These are phyloP conservation scores for Zoysia pacifica DNA, from an alignment of 176 grass and related monocot species.

Conservation along the genomic window DNA sequence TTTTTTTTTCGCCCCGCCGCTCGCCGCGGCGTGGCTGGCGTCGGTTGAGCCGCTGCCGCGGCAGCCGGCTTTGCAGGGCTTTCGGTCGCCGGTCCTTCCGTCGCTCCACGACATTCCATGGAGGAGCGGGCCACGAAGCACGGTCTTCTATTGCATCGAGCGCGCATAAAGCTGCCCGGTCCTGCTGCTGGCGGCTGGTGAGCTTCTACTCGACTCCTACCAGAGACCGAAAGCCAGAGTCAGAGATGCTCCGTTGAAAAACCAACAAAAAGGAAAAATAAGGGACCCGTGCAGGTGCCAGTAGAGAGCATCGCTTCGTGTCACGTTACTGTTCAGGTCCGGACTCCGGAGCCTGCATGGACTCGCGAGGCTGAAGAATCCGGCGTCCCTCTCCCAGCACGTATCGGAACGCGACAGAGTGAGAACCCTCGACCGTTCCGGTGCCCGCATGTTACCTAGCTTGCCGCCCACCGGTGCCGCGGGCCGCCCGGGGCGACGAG, in stretches of 20 bases:
- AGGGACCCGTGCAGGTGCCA: not conserved
- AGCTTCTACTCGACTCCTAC: not conserved
- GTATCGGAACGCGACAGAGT: too few species aligned
- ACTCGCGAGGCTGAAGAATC: not conserved
- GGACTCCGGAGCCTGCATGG: not conserved
- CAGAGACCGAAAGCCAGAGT: not conserved
- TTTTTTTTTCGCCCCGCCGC: not conserved
- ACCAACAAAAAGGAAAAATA: not conserved
- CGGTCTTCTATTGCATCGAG: not conserved
- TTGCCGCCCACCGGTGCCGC: not conserved
- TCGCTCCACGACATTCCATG: slow-evolving; percentile 16
- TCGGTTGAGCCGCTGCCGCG: too few species aligned
- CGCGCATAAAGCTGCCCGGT: slow-evolving; percentile 2
- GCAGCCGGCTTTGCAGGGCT: not conserved
- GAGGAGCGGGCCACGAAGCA: not conserved
- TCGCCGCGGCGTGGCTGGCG: not conserved
- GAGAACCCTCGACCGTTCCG: not conserved
- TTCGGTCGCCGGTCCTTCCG: slow-evolving; percentile 16
- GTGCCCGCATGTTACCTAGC: slow-evolving; percentile 7
- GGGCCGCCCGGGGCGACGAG: too few species aligned
- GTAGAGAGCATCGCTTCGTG: not conserved
- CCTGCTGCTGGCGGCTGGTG: not conserved
- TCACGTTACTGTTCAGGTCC: not conserved
- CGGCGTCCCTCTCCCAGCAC: not conserved
- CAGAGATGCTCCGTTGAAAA: not conserved